phyloP scores from a whole-genome alignment of 768 basidiomycete species.

The Cystofilobasidium ferigula region DNA sequence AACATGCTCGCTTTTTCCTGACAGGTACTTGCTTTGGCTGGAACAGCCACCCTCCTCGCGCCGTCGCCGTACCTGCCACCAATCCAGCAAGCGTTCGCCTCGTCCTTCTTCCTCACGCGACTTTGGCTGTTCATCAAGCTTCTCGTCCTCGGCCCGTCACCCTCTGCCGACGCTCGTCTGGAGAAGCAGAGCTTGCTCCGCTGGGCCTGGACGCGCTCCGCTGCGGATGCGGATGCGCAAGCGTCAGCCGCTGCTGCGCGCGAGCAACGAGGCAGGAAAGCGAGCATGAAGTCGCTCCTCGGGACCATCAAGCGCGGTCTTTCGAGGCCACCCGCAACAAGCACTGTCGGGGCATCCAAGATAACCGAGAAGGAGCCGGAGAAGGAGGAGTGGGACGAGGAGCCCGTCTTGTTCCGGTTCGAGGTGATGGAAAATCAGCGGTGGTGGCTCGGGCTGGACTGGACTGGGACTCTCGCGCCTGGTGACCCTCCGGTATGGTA shows the following conservation, averaged over 20 bases:
- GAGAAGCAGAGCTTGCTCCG: slow-evolving; percentile 18
- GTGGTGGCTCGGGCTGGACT: slow-evolving; percentile 85
- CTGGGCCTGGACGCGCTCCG: slow-evolving; percentile 24
- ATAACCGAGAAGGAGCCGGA: slow-evolving; percentile 41
- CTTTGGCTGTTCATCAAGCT: slow-evolving; percentile 27
- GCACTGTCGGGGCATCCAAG: background rate
- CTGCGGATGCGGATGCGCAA: slow-evolving; percentile 2
- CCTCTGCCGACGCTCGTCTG: slow-evolving; percentile 23
- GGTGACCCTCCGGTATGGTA: slow-evolving; percentile 84
- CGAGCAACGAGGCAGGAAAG: background rate
- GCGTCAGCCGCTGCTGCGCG: background rate
- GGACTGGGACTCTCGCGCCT: slow-evolving; percentile 84
- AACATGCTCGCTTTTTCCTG: background rate
- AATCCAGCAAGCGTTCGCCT: slow-evolving; percentile 27
- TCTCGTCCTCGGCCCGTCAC: slow-evolving; percentile 29
- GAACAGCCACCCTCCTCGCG: slow-evolving; percentile 30
- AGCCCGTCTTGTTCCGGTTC: slow-evolving; percentile 48
- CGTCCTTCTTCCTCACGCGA: slow-evolving; percentile 29
- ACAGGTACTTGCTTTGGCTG: slow-evolving; percentile 15
- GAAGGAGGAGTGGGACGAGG: slow-evolving; percentile 44
- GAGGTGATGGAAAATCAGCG: slow-evolving; percentile 36
- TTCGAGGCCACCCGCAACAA: background rate
- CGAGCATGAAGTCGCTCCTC: slow-evolving; percentile 2
- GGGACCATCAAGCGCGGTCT: slow-evolving; percentile 2
- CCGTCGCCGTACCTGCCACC: slow-evolving; percentile 34